Percentiles rank a stretch among this genome's conserved stretches.
Evolutionary conservation across 2,329 filamentous ascomycete species (phyloP).

Genomic region (Pseudogymnoascus sp.): DNA sequence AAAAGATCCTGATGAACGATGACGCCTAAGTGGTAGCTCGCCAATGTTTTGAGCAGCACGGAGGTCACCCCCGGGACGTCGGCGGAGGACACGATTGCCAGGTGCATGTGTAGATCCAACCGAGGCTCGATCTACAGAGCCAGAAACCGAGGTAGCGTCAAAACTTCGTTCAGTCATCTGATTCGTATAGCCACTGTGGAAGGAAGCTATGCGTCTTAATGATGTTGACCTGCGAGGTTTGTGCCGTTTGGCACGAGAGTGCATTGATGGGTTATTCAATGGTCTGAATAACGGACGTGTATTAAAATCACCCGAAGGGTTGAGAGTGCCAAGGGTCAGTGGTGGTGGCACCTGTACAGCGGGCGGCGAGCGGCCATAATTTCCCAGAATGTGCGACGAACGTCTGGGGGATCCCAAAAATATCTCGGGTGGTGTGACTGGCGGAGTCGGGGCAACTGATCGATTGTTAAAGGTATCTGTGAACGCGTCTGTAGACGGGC

Average conservation of each 20-base stretch:
- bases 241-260: constrained; percentile 25
- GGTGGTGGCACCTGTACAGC: constrained; percentile 27
- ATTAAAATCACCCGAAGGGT: constrained; percentile 20
- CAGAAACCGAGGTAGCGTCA: constrained; percentile 50
- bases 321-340: constrained; percentile 20
- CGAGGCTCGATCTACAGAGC: constrained; percentile 41
- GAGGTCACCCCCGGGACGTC: constrained; percentile 67
- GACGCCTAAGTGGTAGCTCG: constrained; percentile 44
- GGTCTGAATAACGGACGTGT: constrained; percentile 13
- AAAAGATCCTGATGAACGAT: constrained; percentile 50
- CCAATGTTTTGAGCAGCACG: constrained; percentile 57
- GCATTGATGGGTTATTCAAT: constrained; percentile 18
- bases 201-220: constrained; percentile 49
- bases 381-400: constrained; percentile 46
- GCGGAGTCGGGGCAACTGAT: constrained; percentile 48
- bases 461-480: constrained; percentile 42
- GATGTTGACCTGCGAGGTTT: constrained; percentile 43
- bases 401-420: constrained; percentile 39
- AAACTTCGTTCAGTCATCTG: constrained; percentile 49
- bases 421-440: constrained; percentile 48
- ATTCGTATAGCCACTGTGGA: constrained; percentile 45
- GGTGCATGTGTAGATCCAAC: constrained; percentile 31
- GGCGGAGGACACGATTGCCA: constrained; percentile 56
- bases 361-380: constrained; percentile 32
- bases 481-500: constrained; percentile 44